Evolutionary conservation across 345 rosid genomes (phyloP).

Genomic region (Limnanthes douglasii): DNA sequence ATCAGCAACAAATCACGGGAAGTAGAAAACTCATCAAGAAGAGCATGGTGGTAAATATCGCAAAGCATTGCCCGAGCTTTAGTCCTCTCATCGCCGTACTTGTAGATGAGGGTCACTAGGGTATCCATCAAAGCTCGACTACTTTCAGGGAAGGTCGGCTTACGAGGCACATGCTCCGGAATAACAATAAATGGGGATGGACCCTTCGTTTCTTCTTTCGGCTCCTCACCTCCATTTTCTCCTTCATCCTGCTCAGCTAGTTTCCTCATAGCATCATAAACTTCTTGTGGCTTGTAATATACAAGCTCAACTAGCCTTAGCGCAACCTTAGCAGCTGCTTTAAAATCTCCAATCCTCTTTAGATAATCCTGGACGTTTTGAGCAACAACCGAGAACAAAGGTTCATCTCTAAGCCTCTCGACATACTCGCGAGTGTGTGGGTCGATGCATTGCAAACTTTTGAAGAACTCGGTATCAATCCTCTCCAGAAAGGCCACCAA

Average conservation of each 20-base stretch:
- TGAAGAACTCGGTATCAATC: constrained; percentile 78
- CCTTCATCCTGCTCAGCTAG: constrained; percentile 54
- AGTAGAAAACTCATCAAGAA: constrained; percentile 55
- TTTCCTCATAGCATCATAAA: constrained; percentile 93
- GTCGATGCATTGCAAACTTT: constrained; percentile 90
- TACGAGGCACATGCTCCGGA: constrained; percentile 77
- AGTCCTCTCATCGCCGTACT: constrained; percentile 86
- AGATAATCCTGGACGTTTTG: constrained; percentile 83
- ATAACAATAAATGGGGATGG: constrained; percentile 55
- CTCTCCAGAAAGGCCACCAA: constrained; percentile 84
- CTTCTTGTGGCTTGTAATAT: constrained; percentile 89
- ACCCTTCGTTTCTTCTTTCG: constrained; percentile 54
- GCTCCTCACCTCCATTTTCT: constrained; percentile 25
- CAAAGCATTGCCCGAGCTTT: constrained; percentile 98
- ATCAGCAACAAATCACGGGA: constrained; percentile 75
- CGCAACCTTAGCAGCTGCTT: constrained; percentile 83
- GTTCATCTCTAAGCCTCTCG: constrained; percentile 86
- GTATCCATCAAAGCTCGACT: constrained; percentile 83
- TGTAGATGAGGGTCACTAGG: constrained; percentile 80
- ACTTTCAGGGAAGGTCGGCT: constrained; percentile 74
- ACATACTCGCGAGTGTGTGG: constrained; percentile 90
- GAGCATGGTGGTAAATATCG: constrained; percentile 89
- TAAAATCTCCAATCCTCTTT: constrained; percentile 44
- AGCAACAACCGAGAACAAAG: constrained; percentile 65
- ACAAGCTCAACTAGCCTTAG: constrained; percentile 64